Conservation (phyloP, 768 basidiomycete genomes). For the Leccinum ochraceum region DNA sequence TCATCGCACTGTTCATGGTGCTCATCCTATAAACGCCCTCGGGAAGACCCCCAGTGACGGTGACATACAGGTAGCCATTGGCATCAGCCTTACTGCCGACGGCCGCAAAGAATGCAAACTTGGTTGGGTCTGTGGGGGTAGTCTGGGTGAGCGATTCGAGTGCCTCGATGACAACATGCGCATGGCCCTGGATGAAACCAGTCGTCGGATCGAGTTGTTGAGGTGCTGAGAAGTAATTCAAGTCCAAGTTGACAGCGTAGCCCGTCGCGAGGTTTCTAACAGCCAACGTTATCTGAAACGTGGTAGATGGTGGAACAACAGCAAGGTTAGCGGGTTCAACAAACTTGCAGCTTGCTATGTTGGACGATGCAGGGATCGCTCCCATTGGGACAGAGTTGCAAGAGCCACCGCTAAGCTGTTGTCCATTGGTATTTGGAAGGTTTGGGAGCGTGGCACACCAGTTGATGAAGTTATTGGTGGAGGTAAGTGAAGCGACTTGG, state of each 20-base stretch:
- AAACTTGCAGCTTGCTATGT: conserved; percentile 60
- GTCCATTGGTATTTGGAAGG: conserved; percentile 60
- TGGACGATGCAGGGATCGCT: conserved; percentile 47
- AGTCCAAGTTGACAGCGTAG: conserved; percentile 54
- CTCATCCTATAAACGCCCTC: conserved; percentile 51
- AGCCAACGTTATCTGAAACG: conserved; percentile 55
- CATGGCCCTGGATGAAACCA: conserved; percentile 61
- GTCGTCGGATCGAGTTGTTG: conserved; percentile 44
- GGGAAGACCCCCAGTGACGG: conserved; percentile 54
- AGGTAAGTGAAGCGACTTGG: conserved; percentile 58
- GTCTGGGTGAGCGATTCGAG: conserved; percentile 51
- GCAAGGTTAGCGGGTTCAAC: conserved; percentile 44
- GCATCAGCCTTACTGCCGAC: conserved; percentile 46
- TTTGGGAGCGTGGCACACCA: conserved; percentile 51
- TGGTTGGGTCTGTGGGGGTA: conserved; percentile 45
- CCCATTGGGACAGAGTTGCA: conserved; percentile 71
- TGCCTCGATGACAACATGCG: conserved; percentile 60
- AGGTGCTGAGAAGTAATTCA: conserved; percentile 58
- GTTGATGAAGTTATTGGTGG: conserved; percentile 77
- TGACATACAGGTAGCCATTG: conserved; percentile 46
- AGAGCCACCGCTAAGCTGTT: conserved; percentile 50
- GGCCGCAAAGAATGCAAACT: conserved; percentile 62
- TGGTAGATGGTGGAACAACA: conserved; percentile 43
- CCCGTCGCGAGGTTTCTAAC: conserved; percentile 50
- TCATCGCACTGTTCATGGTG: conserved; percentile 46